phyloP scores from a whole-genome alignment of 1,284 basidiomycete species.

The Ganoderma lucidum region DNA sequence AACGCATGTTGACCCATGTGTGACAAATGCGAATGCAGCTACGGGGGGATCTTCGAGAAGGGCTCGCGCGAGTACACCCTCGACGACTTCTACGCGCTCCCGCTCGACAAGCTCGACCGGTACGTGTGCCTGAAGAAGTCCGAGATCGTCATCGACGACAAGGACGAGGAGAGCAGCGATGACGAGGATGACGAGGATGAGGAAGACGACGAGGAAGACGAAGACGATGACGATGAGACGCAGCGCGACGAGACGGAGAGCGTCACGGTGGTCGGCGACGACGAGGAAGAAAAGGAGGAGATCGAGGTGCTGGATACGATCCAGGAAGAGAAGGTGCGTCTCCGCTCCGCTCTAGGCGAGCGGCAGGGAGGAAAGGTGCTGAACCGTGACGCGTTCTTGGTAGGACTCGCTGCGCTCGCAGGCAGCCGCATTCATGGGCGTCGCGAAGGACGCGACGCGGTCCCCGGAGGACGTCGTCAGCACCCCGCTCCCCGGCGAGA shows the following conservation, averaged over 20 bases:
- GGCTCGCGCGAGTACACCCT: slow-evolving; percentile 86
- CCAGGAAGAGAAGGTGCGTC: slow-evolving; percentile 35
- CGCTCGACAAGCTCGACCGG: slow-evolving; percentile 83
- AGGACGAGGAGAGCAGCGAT: slow-evolving; percentile 67
- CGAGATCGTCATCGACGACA: slow-evolving; percentile 66
- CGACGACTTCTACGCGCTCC: slow-evolving; percentile 83
- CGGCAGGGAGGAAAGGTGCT: neutral
- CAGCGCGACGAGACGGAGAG: slow-evolving; percentile 39
- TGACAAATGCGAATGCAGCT: slow-evolving; percentile 52
- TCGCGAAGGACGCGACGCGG: slow-evolving; percentile 68
- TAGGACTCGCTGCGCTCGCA: slow-evolving; percentile 65
- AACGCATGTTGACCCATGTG: neutral
- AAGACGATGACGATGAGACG: slow-evolving; percentile 50
- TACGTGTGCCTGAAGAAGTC: slow-evolving; percentile 78
- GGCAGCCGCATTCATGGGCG: slow-evolving; percentile 80
- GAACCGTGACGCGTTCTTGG: neutral
- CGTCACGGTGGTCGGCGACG: slow-evolving; percentile 29
- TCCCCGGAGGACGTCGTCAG: slow-evolving; percentile 80
- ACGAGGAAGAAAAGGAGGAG: slow-evolving; percentile 27
- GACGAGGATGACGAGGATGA: slow-evolving; percentile 63
- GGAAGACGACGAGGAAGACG: slow-evolving; percentile 55
- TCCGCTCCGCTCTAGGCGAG: neutral
- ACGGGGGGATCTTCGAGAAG: slow-evolving; percentile 88
- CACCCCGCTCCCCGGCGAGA: slow-evolving; percentile 91
- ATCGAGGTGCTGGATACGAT: slow-evolving; percentile 29